These are phyloP conservation scores for Primulina huaijiensis DNA, from an alignment of 257 asterid species.

Conservation along the genomic window DNA sequence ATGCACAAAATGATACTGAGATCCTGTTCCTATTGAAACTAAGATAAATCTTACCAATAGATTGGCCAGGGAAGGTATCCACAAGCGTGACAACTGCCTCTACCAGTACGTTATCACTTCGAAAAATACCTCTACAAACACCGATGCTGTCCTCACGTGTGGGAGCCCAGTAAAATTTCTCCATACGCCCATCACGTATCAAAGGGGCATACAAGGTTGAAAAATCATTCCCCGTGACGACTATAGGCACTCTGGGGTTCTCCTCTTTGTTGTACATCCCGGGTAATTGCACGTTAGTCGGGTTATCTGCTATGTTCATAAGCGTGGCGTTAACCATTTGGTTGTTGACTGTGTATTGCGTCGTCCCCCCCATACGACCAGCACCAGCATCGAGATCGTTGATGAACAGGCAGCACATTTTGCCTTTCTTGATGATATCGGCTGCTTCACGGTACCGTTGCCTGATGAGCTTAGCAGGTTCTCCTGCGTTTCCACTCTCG, in stretches of 20 bases:
- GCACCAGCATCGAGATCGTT: constrained; percentile 71
- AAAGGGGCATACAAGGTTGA: constrained; percentile 60
- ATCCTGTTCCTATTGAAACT: too few relatives aligned
- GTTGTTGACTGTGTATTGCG: constrained; percentile 68
- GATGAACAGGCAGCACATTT: constrained; percentile 60
- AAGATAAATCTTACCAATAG: constrained; percentile 38
- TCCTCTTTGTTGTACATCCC: constrained; percentile 76
- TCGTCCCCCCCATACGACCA: constrained; percentile 61
- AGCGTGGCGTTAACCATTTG: constrained; percentile 74
- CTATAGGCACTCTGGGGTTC: constrained; percentile 57
- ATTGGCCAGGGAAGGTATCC: constrained; percentile 62
- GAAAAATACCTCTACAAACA: constrained; percentile 55
- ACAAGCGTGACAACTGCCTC: constrained; percentile 43
- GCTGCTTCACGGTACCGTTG: constrained; percentile 62
- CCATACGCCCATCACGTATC: constrained; percentile 71
- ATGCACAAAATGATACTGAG: neutral
- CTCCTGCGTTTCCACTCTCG: constrained; percentile 60
- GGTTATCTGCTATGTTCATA: constrained; percentile 67
- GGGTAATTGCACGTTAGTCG: constrained; percentile 64
- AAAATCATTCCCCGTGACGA: constrained; percentile 62
- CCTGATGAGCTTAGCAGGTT: constrained; percentile 56
- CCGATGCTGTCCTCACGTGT: constrained; percentile 63
- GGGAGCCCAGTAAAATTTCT: constrained; percentile 72
- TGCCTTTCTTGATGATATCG: constrained; percentile 47
- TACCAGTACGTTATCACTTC: constrained; percentile 33